Evolutionary conservation across 2,329 filamentous ascomycete species (phyloP).

Genomic region (Colletotrichum nymphaeae): DNA sequence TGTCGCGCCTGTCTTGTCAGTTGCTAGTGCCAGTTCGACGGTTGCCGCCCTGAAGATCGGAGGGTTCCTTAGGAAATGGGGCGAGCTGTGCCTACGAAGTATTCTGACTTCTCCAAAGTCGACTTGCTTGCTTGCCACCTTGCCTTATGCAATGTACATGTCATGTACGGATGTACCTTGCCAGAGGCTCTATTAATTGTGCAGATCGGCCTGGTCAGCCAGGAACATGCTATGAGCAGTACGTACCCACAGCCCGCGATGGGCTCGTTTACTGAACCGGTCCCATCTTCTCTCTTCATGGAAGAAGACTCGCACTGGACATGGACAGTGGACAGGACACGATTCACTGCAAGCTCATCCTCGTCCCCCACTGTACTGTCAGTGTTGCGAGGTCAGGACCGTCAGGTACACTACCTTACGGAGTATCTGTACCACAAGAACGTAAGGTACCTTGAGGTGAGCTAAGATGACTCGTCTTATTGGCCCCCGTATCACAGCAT

Average conservation of each 20-base stretch:
- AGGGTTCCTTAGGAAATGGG: neutral
- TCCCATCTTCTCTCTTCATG: neutral
- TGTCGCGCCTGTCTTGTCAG: neutral
- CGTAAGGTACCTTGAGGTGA: neutral
- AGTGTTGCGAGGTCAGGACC: neutral
- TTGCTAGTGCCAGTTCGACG: neutral
- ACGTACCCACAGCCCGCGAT: slow-evolving; percentile 5
- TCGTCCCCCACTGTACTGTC: slow-evolving; percentile 25
- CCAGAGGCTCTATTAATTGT: slow-evolving; percentile 25
- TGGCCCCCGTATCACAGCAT: slow-evolving; percentile 8
- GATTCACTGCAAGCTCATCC: slow-evolving; percentile 21
- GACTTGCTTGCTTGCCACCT: neutral
- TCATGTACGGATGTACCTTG: slow-evolving; percentile 16
- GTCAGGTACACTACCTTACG: too few species aligned
- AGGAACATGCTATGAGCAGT: slow-evolving; percentile 19
- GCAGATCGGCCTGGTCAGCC: slow-evolving; percentile 26
- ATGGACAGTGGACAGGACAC: neutral
- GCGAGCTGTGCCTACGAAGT: neutral
- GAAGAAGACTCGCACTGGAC: too few species aligned
- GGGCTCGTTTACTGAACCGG: neutral
- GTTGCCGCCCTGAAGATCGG: neutral
- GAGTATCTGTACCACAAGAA: neutral
- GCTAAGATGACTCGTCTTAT: slow-evolving; percentile 29
- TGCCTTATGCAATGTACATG: neutral
- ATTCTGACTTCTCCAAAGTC: neutral